Base-by-base conservation (phyloP, 306 rosid genomes). In the Pyrus communis region DNA sequence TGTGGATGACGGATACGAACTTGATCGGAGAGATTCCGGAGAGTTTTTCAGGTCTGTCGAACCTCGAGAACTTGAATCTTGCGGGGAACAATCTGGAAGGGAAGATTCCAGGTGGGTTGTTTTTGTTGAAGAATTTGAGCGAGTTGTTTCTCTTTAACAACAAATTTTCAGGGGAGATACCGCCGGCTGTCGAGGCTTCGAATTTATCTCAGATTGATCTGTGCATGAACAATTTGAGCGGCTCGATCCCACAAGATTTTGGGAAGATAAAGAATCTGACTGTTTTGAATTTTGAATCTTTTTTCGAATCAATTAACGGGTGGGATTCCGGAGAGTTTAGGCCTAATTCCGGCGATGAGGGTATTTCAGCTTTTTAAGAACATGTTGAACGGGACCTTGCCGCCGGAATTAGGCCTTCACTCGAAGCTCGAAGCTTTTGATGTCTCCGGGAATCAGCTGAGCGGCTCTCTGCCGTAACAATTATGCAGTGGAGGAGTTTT, bases 321-420 rank as follows among this genome's bases (percentile, higher is more conserved):
- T 63, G 82, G 77, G 78, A 86, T 93, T 82, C 97, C 98, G 4
- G 68, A 6, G 4, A 52, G 88, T 68, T 61, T 93, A 80, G 92
- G 96, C 69, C 69, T 74, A 17, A 68, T 89, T 25, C 79, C 85
- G 51, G 77, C 54, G 73, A 82, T 93, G 5, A 66, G 62, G 72
- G 4, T 5, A 8, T 87, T 93, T n/a, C 83, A 67, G 66, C 78
- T 86, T 27, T 93, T 86, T 21, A 75, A 40, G 49, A 93, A 93
- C 82, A 81, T 80, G 81, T 71, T 93, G 80, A 91, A 82, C 49
- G 98, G 97, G 58, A 85, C 85, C 54, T n/a, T 93, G 85, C 98
- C 97, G 33, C 79, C 81, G 12, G 97, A 91, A 45, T 15, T 93
- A 2, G 98, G 98, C 63, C 71, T 77, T 35, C 65, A 86, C 79